Evolutionary conservation across 495 filamentous ascomycete genomes (phyloP), one percentile per base, ranked within the genome.

Genomic region (Aspergillus kassunensis): DNA sequence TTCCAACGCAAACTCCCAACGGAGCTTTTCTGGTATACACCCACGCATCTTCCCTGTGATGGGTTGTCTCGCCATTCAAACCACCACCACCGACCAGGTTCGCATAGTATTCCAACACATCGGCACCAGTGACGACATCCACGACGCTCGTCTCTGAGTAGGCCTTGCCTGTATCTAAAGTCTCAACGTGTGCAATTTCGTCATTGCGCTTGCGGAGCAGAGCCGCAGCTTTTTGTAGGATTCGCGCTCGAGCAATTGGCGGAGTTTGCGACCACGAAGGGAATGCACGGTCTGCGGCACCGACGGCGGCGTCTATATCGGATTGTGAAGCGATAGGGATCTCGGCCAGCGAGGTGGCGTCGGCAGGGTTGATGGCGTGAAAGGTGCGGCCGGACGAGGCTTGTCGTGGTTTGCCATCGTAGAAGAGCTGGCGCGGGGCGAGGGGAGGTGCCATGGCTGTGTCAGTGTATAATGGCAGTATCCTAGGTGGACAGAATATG

Each of bases 61-160:
- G 82, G 30, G 77, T 78, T 7, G 82, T 87, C 58, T 87, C 84
- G 16, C 84, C 84, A 59, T 88, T 86, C 25, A 87, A 68, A 44
- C 79, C 85, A 34, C 87, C 84, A 45, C 82, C 81, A 21, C 80
- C 83, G 15, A 88, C 82, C 23, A 88, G 70, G 53, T 85, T 84
- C 45, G 86, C 86, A 63, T 84, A 90, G 69, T 87, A 90, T 57
- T 90, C 87, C 33, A 90, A 67, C 16, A 87, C 84, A 68, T 91
- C 87, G 3, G 86, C 85, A 25, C 87, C 87, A 2, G 85, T 88
- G 21, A 83, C 72, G 5, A 90, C 78, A 61, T 90, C 87, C 12
- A 90, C 86, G 1, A 84, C 81, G 54, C 82, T 85, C 20, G 87
- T 90, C 65, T 90, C 87, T 1, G 80, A 83, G 56, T 76, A 88